Percentiles rank a stretch among this genome's conserved stretches.
Evolutionary conservation across 768 basidiomycete species (phyloP).

Genomic region (Mycena vulgaris): DNA sequence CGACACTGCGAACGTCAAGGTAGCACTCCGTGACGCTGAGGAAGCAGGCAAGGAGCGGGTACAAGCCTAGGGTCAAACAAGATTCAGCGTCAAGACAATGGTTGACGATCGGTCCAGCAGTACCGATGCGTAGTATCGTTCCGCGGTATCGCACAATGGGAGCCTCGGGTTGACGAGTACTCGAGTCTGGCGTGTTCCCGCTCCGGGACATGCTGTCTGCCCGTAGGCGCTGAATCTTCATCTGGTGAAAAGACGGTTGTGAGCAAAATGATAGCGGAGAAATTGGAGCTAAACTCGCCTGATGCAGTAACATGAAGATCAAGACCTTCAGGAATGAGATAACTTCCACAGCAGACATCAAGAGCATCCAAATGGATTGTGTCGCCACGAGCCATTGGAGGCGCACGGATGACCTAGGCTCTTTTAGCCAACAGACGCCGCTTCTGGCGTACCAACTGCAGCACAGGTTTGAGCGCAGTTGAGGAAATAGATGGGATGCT

Average conservation of each 20-base stretch:
- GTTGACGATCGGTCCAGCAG: neutral
- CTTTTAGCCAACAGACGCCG: neutral
- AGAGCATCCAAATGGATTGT: neutral
- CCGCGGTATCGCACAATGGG: neutral
- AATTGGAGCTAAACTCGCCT: neutral
- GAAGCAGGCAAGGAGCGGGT: conserved; percentile 13
- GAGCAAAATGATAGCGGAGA: no score
- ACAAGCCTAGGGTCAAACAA: neutral
- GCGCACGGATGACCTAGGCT: no score
- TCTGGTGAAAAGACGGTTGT: no score
- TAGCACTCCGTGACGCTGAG: neutral
- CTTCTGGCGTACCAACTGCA: neutral
- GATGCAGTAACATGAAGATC: neutral
- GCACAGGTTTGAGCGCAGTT: neutral
- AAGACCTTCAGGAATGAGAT: neutral
- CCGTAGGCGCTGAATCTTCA: neutral
- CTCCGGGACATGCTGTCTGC: neutral
- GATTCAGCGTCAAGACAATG: neutral
- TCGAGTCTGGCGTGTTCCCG: no score
- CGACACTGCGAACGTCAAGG: neutral
- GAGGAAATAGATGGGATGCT: neutral
- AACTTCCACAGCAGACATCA: neutral
- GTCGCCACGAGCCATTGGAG: neutral
- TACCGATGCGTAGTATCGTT: conserved; percentile 4
- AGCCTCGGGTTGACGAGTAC: no score